Conservation (phyloP, 768 basidiomycete genomes). For the Calocybe gangraenosa region DNA sequence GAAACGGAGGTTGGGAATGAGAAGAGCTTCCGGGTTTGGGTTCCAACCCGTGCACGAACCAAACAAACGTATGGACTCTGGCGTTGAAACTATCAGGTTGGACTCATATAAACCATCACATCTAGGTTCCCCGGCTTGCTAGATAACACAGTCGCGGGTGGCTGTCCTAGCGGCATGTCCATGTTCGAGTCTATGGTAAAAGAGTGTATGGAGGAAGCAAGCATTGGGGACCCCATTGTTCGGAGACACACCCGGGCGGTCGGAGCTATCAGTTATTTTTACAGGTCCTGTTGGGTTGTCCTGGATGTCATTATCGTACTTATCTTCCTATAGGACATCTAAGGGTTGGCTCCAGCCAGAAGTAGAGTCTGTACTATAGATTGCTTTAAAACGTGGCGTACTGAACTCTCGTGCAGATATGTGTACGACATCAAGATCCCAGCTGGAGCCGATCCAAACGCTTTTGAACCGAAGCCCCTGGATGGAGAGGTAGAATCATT, state of each 20-base stretch:
- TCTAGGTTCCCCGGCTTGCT: conserved; percentile 57
- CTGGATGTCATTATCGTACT: conserved; percentile 1
- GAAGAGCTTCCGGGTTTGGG: conserved; percentile 66
- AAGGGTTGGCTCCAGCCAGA: conserved; percentile 86
- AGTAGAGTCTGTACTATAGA: conserved; percentile 54
- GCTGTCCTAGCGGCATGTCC: conserved; percentile 77
- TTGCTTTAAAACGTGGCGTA: neutral
- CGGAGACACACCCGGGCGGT: conserved; percentile 51
- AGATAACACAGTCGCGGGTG: conserved; percentile 91
- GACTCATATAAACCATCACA: neutral
- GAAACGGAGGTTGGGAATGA: conserved; percentile 30
- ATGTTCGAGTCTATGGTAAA: conserved; percentile 77
- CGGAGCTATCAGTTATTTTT: conserved; percentile 82
- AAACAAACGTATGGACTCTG: conserved; percentile 75
- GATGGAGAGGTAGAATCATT: conserved; percentile 97
- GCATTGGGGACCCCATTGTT: conserved; percentile 64
- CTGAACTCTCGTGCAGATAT: conserved; percentile 46
- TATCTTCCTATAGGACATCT: conserved; percentile 36
- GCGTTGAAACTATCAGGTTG: neutral
- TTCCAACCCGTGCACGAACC: conserved; percentile 77
- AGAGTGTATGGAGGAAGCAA: conserved; percentile 93
- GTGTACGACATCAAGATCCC: conserved; percentile 82
- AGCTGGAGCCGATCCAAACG: conserved; percentile 34
- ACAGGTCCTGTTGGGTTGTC: conserved; percentile 38
- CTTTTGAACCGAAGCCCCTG: conserved; percentile 63